Evolutionary conservation across 2,329 filamentous ascomycete species (phyloP), one percentile per base, ranked within the genome.

Genomic region (Amesomyces nigricolor): DNA sequence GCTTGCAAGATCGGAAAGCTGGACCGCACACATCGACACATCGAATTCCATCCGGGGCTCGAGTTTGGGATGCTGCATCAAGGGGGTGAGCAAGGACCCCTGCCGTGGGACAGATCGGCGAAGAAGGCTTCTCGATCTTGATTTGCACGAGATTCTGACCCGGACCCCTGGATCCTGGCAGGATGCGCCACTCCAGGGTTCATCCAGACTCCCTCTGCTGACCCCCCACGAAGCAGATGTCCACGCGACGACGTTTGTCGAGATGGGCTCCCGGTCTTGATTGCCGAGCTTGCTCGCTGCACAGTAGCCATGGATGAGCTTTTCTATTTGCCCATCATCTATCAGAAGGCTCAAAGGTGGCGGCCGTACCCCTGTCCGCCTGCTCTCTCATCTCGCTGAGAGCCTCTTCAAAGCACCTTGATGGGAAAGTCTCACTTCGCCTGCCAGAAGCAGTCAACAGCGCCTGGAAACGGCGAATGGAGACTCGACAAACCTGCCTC

Each of bases 101-200:
- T 52, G 38, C 38, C 50, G 42, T 26, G 22, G 35, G 22, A 44
- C 47, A 22, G 52, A 55, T 46, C 42, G n/a, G 51, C 54, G 32
- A 45, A 37, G 50, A 17, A 37, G 30, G 49, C 29, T 49, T 44
- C 53, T 51, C 44, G 22, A 59, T 59, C 54, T 53, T 56, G 57
- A 57, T 52, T 57, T 54, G 57, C 54, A 43, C 57, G 11, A 56
- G 38, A 49, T 53, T 46, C 57, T 32, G 46, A 50, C 50, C 53
- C 43, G 39, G 39, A 30, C 32, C 48, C 49, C 50, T 45, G 45
- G 50, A 17, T 32, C 45, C 49, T 39, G 22, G 46, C 42, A 11
- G 8, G 14, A 26, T 22, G 44, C 29, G 43, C 32, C 14, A 42
- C 37, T 37, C 35, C 16, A 51, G 49, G 40, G 39, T 45, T 7